Percentiles rank a stretch among this genome's conserved stretches.
Evolutionary conservation across 768 basidiomycete species (phyloP).

Genomic region (Russula sp.): DNA sequence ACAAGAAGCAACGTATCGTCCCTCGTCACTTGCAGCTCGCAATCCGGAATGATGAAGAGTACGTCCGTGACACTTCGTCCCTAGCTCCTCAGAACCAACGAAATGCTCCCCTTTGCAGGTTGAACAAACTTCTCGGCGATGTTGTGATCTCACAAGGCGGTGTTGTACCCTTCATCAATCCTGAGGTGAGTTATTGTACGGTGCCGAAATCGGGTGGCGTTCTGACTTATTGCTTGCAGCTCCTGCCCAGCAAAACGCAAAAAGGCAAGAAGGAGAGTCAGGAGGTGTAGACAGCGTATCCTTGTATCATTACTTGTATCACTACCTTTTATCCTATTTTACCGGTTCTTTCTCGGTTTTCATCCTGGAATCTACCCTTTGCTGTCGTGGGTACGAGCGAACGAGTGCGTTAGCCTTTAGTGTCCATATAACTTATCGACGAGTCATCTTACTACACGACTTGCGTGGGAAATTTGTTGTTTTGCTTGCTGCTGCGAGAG

Average conservation of each 20-base stretch:
- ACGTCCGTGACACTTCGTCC: conserved; percentile 24
- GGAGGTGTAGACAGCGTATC: conserved; percentile 34
- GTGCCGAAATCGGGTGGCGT: neutral
- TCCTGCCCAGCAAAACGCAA: conserved; percentile 44
- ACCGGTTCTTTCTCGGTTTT: neutral
- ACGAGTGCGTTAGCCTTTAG: neutral
- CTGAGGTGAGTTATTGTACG: conserved; percentile 28
- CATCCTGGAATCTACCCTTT: neutral
- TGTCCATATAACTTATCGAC: neutral
- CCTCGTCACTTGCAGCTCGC: conserved; percentile 90
- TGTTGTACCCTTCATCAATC: conserved; percentile 75
- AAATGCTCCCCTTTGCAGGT: conserved; percentile 33
- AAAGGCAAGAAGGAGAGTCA: conserved; percentile 49
- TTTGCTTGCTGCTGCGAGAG: too few relatives aligned
- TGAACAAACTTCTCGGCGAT: conserved; percentile 65
- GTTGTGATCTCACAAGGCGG: conserved; percentile 96
- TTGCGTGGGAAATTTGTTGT: too few relatives aligned
- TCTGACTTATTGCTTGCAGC: conserved; percentile 23
- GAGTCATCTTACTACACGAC: too few relatives aligned
- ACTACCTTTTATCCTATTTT: neutral
- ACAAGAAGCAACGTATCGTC: conserved; percentile 92
- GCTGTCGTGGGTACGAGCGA: neutral
- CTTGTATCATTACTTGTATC: conserved; percentile 21
- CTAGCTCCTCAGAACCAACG: neutral
- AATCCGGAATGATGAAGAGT: conserved; percentile 91